phyloP scores from a whole-genome alignment of 352 stramenopile genomes.

The Globisporangium okanoganense region DNA sequence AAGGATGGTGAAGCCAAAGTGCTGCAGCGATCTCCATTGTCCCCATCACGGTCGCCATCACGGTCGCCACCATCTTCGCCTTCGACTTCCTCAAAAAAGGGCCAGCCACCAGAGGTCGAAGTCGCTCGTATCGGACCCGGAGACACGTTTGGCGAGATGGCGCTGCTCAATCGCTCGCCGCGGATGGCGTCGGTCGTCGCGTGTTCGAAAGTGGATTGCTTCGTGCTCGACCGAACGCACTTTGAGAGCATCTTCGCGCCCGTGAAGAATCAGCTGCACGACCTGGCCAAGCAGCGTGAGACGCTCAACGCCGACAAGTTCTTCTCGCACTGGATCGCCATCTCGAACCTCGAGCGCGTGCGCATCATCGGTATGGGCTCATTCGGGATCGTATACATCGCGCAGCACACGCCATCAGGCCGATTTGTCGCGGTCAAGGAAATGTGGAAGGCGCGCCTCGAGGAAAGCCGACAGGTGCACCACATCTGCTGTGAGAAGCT shows the following conservation, averaged over 20 bases:
- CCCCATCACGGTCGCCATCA: no score
- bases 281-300: conserved; percentile 27
- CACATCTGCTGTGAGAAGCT: conserved; percentile 85
- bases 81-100: neutral
- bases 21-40: conserved; percentile 23
- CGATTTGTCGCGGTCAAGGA: conserved; percentile 58
- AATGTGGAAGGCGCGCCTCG: conserved; percentile 72
- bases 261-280: conserved; percentile 29
- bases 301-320: conserved; percentile 33
- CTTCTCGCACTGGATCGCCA: conserved; percentile 45
- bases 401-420: conserved; percentile 31
- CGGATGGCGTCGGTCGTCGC: conserved; percentile 69
- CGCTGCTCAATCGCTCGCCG: conserved; percentile 39
- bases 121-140: conserved; percentile 39
- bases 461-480: conserved; percentile 83
- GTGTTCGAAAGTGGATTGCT: conserved; percentile 54
- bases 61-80: neutral
- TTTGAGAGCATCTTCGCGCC: conserved; percentile 57
- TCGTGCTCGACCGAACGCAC: conserved; percentile 56
- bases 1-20: conserved; percentile 44
- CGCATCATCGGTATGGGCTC: conserved; percentile 53
- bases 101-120: neutral
- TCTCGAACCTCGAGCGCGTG: conserved; percentile 56
- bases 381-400: conserved; percentile 50
- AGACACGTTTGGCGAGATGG: conserved; percentile 69